These are phyloP conservation scores for Phlyctochytrium bullatum DNA, from an alignment of 192 early-diverging fungal genomes.

Conservation along the genomic window DNA sequence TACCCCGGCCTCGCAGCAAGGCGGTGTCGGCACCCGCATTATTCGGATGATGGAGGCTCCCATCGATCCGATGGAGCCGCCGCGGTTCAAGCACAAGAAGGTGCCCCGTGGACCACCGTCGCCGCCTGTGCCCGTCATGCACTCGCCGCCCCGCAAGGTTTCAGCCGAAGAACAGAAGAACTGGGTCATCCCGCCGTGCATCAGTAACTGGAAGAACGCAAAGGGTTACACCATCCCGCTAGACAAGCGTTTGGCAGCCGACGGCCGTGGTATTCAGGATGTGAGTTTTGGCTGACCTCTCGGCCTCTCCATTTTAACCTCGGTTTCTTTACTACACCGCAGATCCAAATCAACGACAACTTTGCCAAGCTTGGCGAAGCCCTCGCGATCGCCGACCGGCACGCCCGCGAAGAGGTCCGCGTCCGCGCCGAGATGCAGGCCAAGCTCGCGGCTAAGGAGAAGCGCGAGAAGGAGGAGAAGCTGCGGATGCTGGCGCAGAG, in stretches of 20 bases:
- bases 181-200: slow-evolving; percentile 98
- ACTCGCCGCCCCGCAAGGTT: slow-evolving; percentile 95
- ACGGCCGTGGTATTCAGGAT: slow-evolving; percentile 93
- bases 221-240: slow-evolving; percentile 99
- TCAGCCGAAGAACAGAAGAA: slow-evolving; percentile 94
- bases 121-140: slow-evolving; percentile 96
- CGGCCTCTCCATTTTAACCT: slow-evolving; percentile 5
- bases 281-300: slow-evolving; percentile 45
- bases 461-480: slow-evolving; percentile 89
- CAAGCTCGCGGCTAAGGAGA: slow-evolving; percentile 90
- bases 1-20: slow-evolving; percentile 76
- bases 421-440: slow-evolving; percentile 88
- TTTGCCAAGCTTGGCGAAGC: slow-evolving; percentile 97
- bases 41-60: slow-evolving; percentile 94
- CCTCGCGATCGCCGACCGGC: slow-evolving; percentile 85
- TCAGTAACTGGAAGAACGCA: slow-evolving; percentile 99
- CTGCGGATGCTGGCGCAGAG: slow-evolving; percentile 86
- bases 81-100: slow-evolving; percentile 89
- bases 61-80: slow-evolving; percentile 94
- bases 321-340: slow-evolving; percentile 12
- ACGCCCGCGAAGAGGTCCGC: slow-evolving; percentile 91
- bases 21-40: slow-evolving; percentile 77
- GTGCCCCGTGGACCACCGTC: slow-evolving; percentile 79
- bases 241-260: slow-evolving; percentile 96
- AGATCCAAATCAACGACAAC: slow-evolving; percentile 83